phyloP scores from a whole-genome alignment of 2,329 filamentous ascomycete species.

The Aureobasidium vineae region DNA sequence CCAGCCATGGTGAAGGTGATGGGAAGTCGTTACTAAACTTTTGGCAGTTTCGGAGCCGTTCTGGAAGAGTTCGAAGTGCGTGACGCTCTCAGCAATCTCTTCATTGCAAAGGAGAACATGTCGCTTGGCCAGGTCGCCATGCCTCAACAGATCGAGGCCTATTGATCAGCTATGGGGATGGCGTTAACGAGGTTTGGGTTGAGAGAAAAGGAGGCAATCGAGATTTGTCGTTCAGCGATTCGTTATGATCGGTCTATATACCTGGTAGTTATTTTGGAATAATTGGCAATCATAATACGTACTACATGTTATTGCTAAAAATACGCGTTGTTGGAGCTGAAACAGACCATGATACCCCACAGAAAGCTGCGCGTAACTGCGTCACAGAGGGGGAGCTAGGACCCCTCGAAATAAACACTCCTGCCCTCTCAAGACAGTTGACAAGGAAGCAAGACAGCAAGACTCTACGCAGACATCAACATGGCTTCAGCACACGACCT shows the following conservation, averaged over 20 bases:
- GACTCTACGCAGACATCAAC: not conserved
- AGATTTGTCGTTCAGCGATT: not conserved
- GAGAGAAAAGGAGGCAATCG: not conserved
- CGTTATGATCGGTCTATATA: not conserved
- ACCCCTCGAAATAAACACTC: constrained; percentile 11
- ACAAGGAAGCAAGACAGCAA: not conserved
- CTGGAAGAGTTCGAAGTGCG: constrained; percentile 70
- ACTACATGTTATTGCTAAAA: not conserved
- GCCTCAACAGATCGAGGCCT: constrained; percentile 26
- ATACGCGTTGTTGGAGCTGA: constrained; percentile 5
- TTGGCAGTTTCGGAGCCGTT: constrained; percentile 62
- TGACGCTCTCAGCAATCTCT: constrained; percentile 72
- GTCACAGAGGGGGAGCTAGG: not conserved
- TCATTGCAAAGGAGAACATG: constrained; percentile 55
- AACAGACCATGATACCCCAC: constrained; percentile 12
- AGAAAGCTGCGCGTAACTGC: constrained; percentile 20
- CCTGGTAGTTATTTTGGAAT: not conserved
- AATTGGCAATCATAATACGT: constrained; percentile 5
- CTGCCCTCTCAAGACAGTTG: not conserved
- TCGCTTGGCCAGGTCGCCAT: constrained; percentile 22
- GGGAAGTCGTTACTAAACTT: constrained; percentile 11
- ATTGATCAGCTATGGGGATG: constrained; percentile 3
- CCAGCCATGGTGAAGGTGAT: not conserved
- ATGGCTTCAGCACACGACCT: constrained; percentile 37
- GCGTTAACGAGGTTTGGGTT: not conserved